These are phyloP conservation scores for Grosmannia huntii DNA, from an alignment of 2,329 filamentous ascomycete species.

Conservation along the genomic window DNA sequence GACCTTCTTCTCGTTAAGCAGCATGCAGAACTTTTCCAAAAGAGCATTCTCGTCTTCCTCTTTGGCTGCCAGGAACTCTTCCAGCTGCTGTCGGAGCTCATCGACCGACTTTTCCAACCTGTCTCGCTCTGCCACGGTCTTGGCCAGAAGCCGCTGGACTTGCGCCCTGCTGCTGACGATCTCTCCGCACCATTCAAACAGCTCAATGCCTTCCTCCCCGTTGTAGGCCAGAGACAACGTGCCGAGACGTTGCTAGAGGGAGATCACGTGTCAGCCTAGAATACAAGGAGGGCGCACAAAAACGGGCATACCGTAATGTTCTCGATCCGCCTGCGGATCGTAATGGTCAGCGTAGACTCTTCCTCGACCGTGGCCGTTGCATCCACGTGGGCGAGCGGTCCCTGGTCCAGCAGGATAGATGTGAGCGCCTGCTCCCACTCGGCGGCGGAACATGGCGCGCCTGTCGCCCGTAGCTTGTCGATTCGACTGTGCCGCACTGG, in stretches of 20 bases:
- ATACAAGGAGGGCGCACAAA: slow-evolving; percentile 3
- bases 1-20: slow-evolving; percentile 69
- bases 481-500: slow-evolving; percentile 45
- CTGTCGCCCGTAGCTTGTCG: slow-evolving; percentile 37
- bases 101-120: slow-evolving; percentile 42
- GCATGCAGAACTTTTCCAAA: slow-evolving; percentile 54
- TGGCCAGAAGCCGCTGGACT: slow-evolving; percentile 29
- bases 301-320: slow-evolving; percentile 51
- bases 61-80: slow-evolving; percentile 54
- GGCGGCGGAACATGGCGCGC: slow-evolving; percentile 39
- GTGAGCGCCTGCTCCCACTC: slow-evolving; percentile 55
- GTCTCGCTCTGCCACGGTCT: slow-evolving; percentile 26
- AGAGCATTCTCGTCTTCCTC: slow-evolving; percentile 52
- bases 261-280: slow-evolving; percentile 12
- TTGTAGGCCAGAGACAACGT: slow-evolving; percentile 43
- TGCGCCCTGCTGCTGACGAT: slow-evolving; percentile 36
- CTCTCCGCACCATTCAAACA: slow-evolving; percentile 58
- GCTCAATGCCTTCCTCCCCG: slow-evolving; percentile 45
- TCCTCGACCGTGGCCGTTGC: slow-evolving; percentile 44
- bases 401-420: slow-evolving; percentile 38
- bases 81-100: slow-evolving; percentile 48
- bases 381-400: slow-evolving; percentile 41
- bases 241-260: slow-evolving; percentile 54
- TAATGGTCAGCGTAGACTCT: slow-evolving; percentile 43
- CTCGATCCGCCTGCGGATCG: slow-evolving; percentile 50